These are phyloP conservation scores for Podaxis sp. DNA, from an alignment of 768 basidiomycete genomes.

Conservation along the genomic window DNA sequence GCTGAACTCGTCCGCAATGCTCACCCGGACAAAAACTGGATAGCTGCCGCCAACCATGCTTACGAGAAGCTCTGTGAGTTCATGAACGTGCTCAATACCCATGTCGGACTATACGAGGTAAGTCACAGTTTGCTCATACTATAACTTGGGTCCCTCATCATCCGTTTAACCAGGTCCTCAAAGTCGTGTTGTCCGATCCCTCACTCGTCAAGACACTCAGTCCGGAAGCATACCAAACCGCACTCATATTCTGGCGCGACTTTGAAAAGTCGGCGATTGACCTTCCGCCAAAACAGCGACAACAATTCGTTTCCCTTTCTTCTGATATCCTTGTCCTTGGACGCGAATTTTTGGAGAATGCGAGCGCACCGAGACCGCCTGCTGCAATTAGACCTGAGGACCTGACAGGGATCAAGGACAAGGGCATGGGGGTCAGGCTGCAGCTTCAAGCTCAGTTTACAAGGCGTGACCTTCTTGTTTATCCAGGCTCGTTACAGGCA, in stretches of 20 bases:
- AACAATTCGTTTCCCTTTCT: slow-evolving; percentile 85
- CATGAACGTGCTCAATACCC: slow-evolving; percentile 96
- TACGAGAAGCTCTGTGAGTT: slow-evolving; percentile 94
- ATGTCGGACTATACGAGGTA: slow-evolving; percentile 88
- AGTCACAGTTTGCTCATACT: slow-evolving; percentile 28
- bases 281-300: slow-evolving; percentile 73
- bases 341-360: slow-evolving; percentile 78
- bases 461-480: slow-evolving; percentile 72
- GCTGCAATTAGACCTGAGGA: slow-evolving; percentile 68
- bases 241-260: slow-evolving; percentile 92
- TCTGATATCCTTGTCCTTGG: slow-evolving; percentile 88
- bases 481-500: slow-evolving; percentile 86
- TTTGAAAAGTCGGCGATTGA: slow-evolving; percentile 97
- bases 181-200: slow-evolving; percentile 66
- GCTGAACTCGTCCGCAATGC: slow-evolving; percentile 92
- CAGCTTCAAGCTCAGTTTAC: slow-evolving; percentile 78
- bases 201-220: slow-evolving; percentile 64
- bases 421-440: slow-evolving; percentile 72
- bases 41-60: slow-evolving; percentile 78
- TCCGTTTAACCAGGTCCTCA: slow-evolving; percentile 53
- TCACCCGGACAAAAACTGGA: slow-evolving; percentile 86
- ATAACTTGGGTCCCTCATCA: background rate
- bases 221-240: slow-evolving; percentile 81
- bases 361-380: slow-evolving; percentile 61
- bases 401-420: slow-evolving; percentile 70